Evolutionary conservation across 257 asterid species (phyloP), one percentile per base, ranked within the genome.

Genomic region (Linaria vulgaris): DNA sequence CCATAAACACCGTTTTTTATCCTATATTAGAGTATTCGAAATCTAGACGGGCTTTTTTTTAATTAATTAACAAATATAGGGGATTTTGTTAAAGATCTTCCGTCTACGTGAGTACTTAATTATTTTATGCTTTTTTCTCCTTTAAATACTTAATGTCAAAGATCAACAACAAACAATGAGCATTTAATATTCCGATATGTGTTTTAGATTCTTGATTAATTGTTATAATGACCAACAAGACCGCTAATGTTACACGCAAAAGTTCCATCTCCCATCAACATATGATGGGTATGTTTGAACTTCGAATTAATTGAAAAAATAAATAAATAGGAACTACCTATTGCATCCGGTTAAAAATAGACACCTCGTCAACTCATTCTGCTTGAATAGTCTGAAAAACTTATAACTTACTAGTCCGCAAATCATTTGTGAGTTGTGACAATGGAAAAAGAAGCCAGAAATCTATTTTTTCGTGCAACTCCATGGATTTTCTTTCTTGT

Each of bases 401-500:
- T 50, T n/a, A n/a, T 10, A 9, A 61, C 60, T 10, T 5, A 61
- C 60, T 38, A 14, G 37, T 57, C 1, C 43, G 12, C 38, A 7
- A 10, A 37, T 64, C n/a, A n/a, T n/a, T 24, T 34, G 21, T 37
- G 21, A n/a, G n/a, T n/a, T n/a, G n/a, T n/a, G 39, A 37, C 19
- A 22, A 72, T 77, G 81, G 79, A 74, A 47, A 69, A 61, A 51
- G 72, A 61, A 55, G 63, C 50, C 5, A 50, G 60, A 49, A 78
- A 76, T 69, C 51, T 68, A 15, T 7, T 66, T 56, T 56, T 65
- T 9, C 70, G 78, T 12, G 24, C 53, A 21, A 69, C 79, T 61
- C 74, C 81, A 43, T 78, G 66, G 74, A 47, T 81, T 46, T 46
- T 78, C 74, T 61, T 78, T 5, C 74, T 81, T 11, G 31, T 67